phyloP scores from a whole-genome alignment of 2,329 filamentous ascomycete species.

The Sporothrix schenckii region DNA sequence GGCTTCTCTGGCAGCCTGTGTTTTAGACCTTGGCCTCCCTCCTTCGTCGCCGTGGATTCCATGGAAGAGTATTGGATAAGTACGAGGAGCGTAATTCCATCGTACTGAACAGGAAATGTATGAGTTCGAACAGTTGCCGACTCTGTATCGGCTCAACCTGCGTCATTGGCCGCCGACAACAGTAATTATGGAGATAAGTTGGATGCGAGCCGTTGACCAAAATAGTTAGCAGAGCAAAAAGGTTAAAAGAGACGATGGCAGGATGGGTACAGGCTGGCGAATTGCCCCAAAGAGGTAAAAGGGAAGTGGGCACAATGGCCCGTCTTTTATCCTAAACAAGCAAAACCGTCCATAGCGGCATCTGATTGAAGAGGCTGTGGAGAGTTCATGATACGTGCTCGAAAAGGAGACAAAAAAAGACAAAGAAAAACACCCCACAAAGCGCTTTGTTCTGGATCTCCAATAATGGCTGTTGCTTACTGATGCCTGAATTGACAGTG shows the following conservation, averaged over 20 bases:
- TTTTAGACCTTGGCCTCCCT: neutral
- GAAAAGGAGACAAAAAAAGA: neutral
- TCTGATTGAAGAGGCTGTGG: constrained; percentile 14
- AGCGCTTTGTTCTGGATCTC: neutral
- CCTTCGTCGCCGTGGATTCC: neutral
- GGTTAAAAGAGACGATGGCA: neutral
- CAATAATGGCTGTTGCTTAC: neutral
- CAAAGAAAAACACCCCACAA: neutral
- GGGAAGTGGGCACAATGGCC: constrained; percentile 13
- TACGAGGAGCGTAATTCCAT: no score
- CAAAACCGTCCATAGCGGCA: constrained; percentile 3
- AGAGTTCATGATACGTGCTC: neutral
- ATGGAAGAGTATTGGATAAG: no score
- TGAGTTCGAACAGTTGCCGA: neutral
- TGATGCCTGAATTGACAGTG: neutral
- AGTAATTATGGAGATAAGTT: neutral
- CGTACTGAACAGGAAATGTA: neutral
- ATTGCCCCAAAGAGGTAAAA: neutral
- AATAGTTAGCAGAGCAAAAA: neutral
- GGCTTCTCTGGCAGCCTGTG: constrained; percentile 4
- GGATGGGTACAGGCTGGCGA: neutral
- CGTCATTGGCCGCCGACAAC: neutral
- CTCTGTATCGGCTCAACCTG: constrained; percentile 4
- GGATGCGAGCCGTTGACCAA: neutral
- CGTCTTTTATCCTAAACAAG: neutral